Base-by-base conservation (phyloP, 1,139 yeast genomes). In the Magnusiomyces sp. region DNA sequence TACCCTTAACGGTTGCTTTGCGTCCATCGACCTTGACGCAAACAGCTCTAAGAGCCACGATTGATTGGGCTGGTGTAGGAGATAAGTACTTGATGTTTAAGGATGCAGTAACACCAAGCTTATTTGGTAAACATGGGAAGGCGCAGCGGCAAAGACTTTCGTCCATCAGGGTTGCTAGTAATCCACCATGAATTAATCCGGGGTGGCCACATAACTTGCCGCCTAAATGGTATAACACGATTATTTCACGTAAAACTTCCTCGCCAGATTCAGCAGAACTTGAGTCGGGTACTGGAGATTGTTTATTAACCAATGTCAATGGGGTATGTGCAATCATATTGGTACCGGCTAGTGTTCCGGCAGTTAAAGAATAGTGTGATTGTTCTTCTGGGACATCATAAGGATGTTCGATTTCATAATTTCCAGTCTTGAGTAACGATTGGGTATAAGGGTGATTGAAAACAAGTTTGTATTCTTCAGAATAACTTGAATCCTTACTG, bases 111-210 rank as follows among this genome's bases (percentile, higher is more conserved):
- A 92, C 96, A n/a, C 97, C 97, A 49, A 83, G 74, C 51, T 80
- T 77, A 50, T 82, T 79, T 1, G 98, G 97, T n/a, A 92, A 71
- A 33, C 75, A 69, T 5, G 90, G 81, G 62, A 89, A 92, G 17
- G 96, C 97, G 61, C 95, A 86, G 44, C 81, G 75, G 60, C 96
- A 88, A 43, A 92, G 71, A 0, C 86, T 82, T 64, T 92, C 98
- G 65, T 92, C 98, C 45, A 92, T 61, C 38, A 92, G 68, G 1
- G 96, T 83, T 1, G 96, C 79, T 1, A 90, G 69, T 3, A 90
- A 73, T 0, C 98, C 98, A 57, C 92, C 90, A 62, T 92, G 97
- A 33, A 92, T 77, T 49, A 80, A 79, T 0, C 88, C 88, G 53
- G 80, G 84, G 55, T 80, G 79, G 45, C 86, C 84, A 9, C 81